Base-by-base conservation (phyloP, 2,329 filamentous ascomycete genomes). In the Trichoderma arundinaceum region DNA sequence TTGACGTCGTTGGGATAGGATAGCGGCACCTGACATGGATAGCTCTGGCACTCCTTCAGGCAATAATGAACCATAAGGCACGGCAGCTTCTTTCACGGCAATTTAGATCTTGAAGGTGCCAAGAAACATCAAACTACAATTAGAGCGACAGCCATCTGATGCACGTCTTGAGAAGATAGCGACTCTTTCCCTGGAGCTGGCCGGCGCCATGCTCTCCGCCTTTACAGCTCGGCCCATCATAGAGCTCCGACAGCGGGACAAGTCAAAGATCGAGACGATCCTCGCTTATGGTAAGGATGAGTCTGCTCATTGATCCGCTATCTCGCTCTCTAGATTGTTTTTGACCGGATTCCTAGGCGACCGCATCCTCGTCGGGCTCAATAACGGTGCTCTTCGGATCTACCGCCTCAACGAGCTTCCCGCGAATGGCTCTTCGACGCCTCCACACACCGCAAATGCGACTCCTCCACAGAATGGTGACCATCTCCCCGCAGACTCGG, bases 221-320 rank as follows among this genome's bases (percentile, higher is more conserved):
- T 99, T 99, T 81, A 96, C 91, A 72, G 94, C 95, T 82, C 91
- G 92, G 75, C 92, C 94, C 70, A 94, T 99, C 77, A 91, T 98
- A 84, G 95, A 99, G 91, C 90, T 99, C 74, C 94, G 91, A 82
- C 89, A 89, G 79, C 90, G 92, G 79, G 94, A 98, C 87, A 97
- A 96, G 83, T 96, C 92, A 71, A 95, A 91, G 83, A 97, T 99
- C 80, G 95, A 99, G 81, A 95, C 92, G 57, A 92, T 99, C 71
- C 85, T 98, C 54, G 92, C 94, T 68, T 92, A 97, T 79, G 93
- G 91, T 92, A 84, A 66, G 78, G 62, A 48, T 17, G 9, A 41
- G 17, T 22, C 7, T 43, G 17, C n/a, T 53, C 33, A 44, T 52
- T 52, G 51, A 54, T 43, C 12, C 43, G 54, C 43, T 41, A 28